Conservation (phyloP, 2,329 filamentous ascomycete genomes). For the Fusarium tanahbumbuense region DNA sequence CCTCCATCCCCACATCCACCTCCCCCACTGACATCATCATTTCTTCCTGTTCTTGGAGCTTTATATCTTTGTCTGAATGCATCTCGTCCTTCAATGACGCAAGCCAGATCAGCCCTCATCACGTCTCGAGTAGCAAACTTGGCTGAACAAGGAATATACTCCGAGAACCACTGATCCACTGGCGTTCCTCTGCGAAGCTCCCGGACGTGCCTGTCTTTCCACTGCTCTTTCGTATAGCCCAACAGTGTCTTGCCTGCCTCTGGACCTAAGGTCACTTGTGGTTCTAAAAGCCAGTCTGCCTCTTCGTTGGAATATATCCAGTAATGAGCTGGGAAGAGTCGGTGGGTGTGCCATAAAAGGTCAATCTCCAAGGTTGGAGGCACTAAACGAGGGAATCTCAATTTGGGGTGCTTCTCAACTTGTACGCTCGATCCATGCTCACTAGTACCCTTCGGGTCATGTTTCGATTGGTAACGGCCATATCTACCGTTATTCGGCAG, state of each 20-base stretch:
- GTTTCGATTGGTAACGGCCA: background rate
- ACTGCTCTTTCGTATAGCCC: background rate
- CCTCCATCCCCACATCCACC: background rate
- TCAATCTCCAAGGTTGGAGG: background rate
- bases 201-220: background rate
- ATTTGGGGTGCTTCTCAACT: too few relatives aligned
- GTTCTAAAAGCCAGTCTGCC: background rate
- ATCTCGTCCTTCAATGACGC: background rate
- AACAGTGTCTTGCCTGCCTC: rapidly evolving
- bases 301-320: conserved; percentile 1
- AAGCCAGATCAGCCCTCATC: background rate
- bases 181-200: background rate
- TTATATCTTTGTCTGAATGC: background rate
- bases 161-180: background rate
- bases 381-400: background rate
- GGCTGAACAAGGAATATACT: background rate
- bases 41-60: background rate
- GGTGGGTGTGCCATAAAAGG: conserved; percentile 9
- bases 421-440: rapidly evolving
- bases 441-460: background rate
- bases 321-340: background rate
- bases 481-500: background rate
- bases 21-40: background rate
- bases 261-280: background rate
- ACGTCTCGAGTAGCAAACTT: background rate